These are phyloP conservation scores for Wickerhamiella occidentalis DNA, from an alignment of 805 yeast species.

Conservation along the genomic window DNA sequence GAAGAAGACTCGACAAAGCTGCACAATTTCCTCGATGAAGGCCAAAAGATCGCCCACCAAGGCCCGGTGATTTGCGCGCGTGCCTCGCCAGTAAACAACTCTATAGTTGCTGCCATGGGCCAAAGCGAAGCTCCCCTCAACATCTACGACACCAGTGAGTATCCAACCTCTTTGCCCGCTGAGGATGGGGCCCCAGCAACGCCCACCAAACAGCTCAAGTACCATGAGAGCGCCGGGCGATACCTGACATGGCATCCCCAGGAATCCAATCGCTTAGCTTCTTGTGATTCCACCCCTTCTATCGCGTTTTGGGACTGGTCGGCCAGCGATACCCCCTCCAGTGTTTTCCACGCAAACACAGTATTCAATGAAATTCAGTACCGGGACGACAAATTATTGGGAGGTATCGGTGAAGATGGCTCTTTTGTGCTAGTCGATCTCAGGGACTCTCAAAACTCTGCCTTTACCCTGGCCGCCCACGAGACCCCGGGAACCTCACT, in stretches of 20 bases:
- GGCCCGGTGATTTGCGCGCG: constrained; percentile 57
- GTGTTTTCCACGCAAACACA: background rate
- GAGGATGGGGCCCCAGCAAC: constrained; percentile 3
- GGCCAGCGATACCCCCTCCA: constrained; percentile 12
- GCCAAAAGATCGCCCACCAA: constrained; percentile 44
- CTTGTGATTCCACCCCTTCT: constrained; percentile 56
- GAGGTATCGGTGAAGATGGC: constrained; percentile 58
- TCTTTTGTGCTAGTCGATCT: constrained; percentile 52
- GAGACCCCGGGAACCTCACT: constrained; percentile 24
- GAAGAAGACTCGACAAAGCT: constrained; percentile 11
- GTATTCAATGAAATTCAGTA: constrained; percentile 46
- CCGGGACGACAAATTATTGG: constrained; percentile 37
- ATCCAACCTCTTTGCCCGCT: constrained; percentile 11
- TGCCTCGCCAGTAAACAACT: constrained; percentile 37
- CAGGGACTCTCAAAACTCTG: constrained; percentile 25
- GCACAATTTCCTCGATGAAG: constrained; percentile 8
- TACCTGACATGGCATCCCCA: constrained; percentile 55
- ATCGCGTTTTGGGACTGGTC: constrained; percentile 57
- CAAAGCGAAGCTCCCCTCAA: constrained; percentile 16
- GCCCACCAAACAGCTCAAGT: constrained; percentile 31
- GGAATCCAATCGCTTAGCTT: constrained; percentile 34
- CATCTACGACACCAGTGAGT: constrained; percentile 22
- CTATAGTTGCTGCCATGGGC: constrained; percentile 32
- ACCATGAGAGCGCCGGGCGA: constrained; percentile 56
- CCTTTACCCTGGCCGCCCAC: constrained; percentile 1